Base-by-base conservation (phyloP, 2,329 filamentous ascomycete species). In the Clonostachys chloroleuca region DNA sequence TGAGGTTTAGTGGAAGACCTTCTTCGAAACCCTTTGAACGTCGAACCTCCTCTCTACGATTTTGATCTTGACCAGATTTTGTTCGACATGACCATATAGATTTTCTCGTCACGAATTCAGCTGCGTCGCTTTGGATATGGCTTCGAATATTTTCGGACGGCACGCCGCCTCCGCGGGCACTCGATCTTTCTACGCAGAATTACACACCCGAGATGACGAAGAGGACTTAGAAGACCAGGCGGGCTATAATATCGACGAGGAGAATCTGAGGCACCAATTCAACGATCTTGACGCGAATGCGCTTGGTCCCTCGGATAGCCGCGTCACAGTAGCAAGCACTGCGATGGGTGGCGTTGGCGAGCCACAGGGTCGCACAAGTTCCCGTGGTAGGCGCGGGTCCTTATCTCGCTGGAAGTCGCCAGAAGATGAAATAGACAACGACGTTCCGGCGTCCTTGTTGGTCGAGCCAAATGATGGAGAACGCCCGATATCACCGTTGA, bases 381-480 rank as follows among this genome's bases (percentile, higher is more conserved):
- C 34, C 12, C 10, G 16, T 14, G 6, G 43, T 14, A 37, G 30
- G 20, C 24, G 24, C 24, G 24, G 24, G 24, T 30, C 24, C 4
- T 30, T 30, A 10, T 30, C 24, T 30, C 24, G 9, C 9, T 48
- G 47, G 47, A 45, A 45, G 33, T 7, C 13, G 18, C 43, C 42
- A 10, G 76, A 81, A 33, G 74, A 80, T 4, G 74, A 78, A 33
- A 66, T 60, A 6, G 75, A 79, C 47, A 81, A 84, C 47, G 82
- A 85, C 55, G 82, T 86, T 0, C 83, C 83, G 0, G 78, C 75
- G 16, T 86, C 83, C 4, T 66, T 86, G 16, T 61, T 86, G 16
- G 75, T 86, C 17, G 83, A 86, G 58, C 69, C 64, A 5, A 73
- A 74, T 43, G 65, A 68, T 40, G 40, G 41, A 18, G 50, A 54